Conservation (phyloP, 1,284 basidiomycete genomes). For the Ustilago xerochloae region DNA sequence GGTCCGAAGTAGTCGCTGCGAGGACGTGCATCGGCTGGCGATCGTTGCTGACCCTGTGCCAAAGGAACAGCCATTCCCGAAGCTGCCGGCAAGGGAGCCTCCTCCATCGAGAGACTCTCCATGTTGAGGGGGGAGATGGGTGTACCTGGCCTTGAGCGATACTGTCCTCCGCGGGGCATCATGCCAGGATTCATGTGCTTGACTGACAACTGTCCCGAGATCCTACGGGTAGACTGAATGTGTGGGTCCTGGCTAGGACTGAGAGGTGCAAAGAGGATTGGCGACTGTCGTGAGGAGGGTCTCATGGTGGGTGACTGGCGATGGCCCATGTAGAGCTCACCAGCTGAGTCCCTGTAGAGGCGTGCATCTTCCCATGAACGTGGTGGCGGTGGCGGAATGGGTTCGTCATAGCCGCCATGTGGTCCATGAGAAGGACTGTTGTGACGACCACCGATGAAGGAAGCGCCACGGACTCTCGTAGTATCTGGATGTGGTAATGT, state of each 20-base stretch:
- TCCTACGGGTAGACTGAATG: background rate
- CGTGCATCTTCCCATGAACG: conserved; percentile 35
- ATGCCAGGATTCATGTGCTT: conserved; percentile 9
- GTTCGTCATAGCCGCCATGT: conserved; percentile 23
- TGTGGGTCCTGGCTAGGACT: conserved; percentile 32
- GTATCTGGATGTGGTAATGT: conserved; percentile 32
- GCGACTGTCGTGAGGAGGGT: conserved; percentile 29
- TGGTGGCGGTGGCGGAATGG: conserved; percentile 22
- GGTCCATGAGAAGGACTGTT: conserved; percentile 20
- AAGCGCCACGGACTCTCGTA: conserved; percentile 15
- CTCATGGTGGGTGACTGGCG: conserved; percentile 19
- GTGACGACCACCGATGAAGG: conserved; percentile 18
- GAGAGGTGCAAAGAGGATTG: conserved; percentile 49
- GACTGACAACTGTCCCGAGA: conserved; percentile 2
- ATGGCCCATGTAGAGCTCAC: conserved; percentile 2
- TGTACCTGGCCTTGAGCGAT: conserved; percentile 42
- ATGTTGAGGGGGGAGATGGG: conserved; percentile 54
- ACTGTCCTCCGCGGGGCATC: conserved; percentile 13
- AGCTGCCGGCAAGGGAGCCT: conserved; percentile 24
- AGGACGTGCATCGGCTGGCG: conserved; percentile 20
- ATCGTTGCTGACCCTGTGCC: conserved; percentile 16
- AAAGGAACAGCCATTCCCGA: conserved; percentile 36
- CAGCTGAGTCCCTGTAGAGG: conserved; percentile 6
- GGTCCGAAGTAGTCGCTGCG: conserved; percentile 44
- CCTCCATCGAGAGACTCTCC: conserved; percentile 49